Evolutionary conservation across 345 rosid genomes (phyloP), one percentile per base, ranked within the genome.

Genomic region (Cardamine occulta): DNA sequence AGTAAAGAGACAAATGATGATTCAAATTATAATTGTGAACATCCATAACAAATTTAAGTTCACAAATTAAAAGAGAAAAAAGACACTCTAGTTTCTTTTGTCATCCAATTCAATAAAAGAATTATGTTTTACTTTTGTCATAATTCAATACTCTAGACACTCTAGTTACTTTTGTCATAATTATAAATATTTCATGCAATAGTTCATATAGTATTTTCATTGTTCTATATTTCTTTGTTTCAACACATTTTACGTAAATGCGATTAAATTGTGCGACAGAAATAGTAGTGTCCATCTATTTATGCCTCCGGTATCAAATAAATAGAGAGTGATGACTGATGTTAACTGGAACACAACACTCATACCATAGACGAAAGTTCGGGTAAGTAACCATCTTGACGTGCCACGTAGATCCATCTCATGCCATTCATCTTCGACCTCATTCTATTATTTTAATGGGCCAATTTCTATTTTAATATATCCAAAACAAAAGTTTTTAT

Each of bases 381-480:
- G 17, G 47, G 21, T 23, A 32, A 59, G 31, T 29, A 28, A 52
- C 11, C 55, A 53, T 35, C 34, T 13, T 54, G 15, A 26, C 15
- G 11, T n/a, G 37, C 17, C 40, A 61, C 76, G 68, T 37, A 62
- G 51, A 23, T 37, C 26, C 69, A 62, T 52, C 32, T 13, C 53
- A 62, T 52, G 42, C 69, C 69, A 73, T 52, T 23, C 52, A 24
- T 51, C 51, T n/a, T 49, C 9, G 51, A 48, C 68, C 59, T 52
- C 29, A 6, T n/a, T 54, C 7, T 9, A 4, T 64, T 19, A 42
- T 17, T 18, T 64, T 53, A 31, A 44, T 39, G 51, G 68, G 19
- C 24, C 72, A 65, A 37, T 18, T 73, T 28, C 31, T 40, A 12
- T n/a, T 47, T 37, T 13, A 21, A 8, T 31, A 44, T 15, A 44